A percentile compares a stretch with the other conserved stretches of the same genome.
These are phyloP conservation scores for Aspergillus alliaceus DNA, from an alignment of 2,329 filamentous ascomycete species.

Conservation along the genomic window DNA sequence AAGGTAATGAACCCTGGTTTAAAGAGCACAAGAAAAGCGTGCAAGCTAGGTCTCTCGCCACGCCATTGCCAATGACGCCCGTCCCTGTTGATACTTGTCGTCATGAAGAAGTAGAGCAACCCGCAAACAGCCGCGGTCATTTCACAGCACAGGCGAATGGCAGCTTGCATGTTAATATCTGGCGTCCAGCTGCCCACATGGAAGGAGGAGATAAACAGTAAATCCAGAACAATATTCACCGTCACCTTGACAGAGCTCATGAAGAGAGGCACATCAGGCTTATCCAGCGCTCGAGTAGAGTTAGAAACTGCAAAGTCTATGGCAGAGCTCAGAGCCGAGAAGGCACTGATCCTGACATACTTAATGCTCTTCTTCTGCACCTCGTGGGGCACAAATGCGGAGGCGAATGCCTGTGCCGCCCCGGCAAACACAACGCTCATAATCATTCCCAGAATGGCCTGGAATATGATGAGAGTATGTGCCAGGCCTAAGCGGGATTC, in stretches of 20 bases:
- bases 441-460: constrained; percentile 57
- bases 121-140: constrained; percentile 57
- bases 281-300: constrained; percentile 65
- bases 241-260: constrained; percentile 65
- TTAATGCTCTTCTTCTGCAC: constrained; percentile 58
- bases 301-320: constrained; percentile 63
- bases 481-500: constrained; percentile 58
- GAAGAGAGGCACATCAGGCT: constrained; percentile 67
- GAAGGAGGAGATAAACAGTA: constrained; percentile 66
- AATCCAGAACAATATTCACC: constrained; percentile 66
- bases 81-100: constrained; percentile 4
- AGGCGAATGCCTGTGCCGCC: constrained; percentile 56
- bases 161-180: constrained; percentile 64
- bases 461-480: constrained; percentile 58
- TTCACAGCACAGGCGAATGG: constrained; percentile 63
- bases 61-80: not conserved
- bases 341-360: constrained; percentile 66
- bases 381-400: constrained; percentile 62
- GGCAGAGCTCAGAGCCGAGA: constrained; percentile 62
- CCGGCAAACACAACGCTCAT: constrained; percentile 61
- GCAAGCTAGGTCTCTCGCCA: constrained; percentile 1
- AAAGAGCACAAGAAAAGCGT: constrained; percentile 52
- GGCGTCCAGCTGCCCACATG: constrained; percentile 57
- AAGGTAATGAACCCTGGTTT: constrained; percentile 62
- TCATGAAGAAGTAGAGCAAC: constrained; percentile 58